Percentiles rank a stretch among this genome's conserved stretches.
phyloP scores from a whole-genome alignment of 495 filamentous ascomycete species.

The Neurospora sp. region DNA sequence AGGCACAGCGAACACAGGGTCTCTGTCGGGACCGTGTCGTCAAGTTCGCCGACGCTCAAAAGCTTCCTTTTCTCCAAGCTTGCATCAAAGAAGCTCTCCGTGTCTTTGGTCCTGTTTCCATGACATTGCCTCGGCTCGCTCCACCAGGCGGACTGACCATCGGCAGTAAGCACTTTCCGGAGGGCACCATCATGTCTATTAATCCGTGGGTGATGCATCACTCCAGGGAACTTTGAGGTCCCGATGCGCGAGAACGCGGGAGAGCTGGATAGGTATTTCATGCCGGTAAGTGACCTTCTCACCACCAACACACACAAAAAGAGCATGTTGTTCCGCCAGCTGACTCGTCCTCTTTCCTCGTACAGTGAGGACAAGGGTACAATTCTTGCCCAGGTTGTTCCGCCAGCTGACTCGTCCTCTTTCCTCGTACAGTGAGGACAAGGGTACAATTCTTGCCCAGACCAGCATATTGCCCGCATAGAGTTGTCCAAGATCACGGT shows the following conservation, averaged over 20 bases:
- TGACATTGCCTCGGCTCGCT: conserved; percentile 39
- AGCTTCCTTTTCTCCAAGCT: conserved; percentile 33
- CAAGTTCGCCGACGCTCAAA: conserved; percentile 36
- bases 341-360: neutral
- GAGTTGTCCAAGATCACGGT: neutral
- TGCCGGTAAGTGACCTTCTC: conserved; percentile 6
- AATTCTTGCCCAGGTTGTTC: neutral
- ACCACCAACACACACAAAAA: neutral
- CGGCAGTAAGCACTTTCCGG: conserved; percentile 4
- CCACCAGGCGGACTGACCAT: conserved; percentile 34
- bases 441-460: neutral
- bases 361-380: neutral
- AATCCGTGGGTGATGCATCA: conserved; percentile 37
- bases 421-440: neutral
- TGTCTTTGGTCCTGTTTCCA: conserved; percentile 41
- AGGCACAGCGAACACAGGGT: neutral
- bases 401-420: neutral
- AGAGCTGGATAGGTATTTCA: conserved; percentile 20
- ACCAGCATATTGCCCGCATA: neutral
- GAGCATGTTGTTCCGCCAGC: neutral
- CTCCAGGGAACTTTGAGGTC: conserved; percentile 24
- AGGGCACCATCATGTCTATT: conserved; percentile 31
- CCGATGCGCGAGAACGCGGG: conserved; percentile 19
- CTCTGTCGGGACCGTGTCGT: conserved; percentile 29
- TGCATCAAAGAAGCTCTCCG: conserved; percentile 52